Percentiles rank a stretch among this genome's conserved stretches.
These are phyloP conservation scores for Cadophora gregata DNA, from an alignment of 2,329 filamentous ascomycete species.

Conservation along the genomic window DNA sequence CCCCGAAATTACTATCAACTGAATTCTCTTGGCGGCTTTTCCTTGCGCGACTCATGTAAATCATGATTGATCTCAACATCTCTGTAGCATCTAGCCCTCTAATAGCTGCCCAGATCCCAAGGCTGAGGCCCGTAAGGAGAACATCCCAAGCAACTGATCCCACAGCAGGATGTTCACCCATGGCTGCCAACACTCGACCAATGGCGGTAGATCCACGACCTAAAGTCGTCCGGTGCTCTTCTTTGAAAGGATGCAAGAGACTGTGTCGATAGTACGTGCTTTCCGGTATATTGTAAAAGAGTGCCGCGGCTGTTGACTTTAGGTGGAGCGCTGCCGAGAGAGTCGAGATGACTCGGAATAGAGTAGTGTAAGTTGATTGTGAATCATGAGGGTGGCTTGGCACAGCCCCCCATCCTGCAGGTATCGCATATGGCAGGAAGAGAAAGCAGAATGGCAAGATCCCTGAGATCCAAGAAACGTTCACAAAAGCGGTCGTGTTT, in stretches of 20 bases:
- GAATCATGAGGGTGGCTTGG: slow-evolving; percentile 48
- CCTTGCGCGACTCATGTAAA: slow-evolving; percentile 38
- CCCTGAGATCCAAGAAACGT: slow-evolving; percentile 44
- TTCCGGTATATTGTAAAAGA: slow-evolving; percentile 55
- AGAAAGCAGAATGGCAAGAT: slow-evolving; percentile 54
- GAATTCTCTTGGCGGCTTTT: slow-evolving; percentile 17
- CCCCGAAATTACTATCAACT: slow-evolving; percentile 5
- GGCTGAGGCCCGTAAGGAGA: slow-evolving; percentile 57
- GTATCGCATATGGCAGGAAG: slow-evolving; percentile 53
- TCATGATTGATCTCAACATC: slow-evolving; percentile 51
- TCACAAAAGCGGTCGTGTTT: slow-evolving; percentile 50
- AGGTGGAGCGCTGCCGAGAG: slow-evolving; percentile 53
- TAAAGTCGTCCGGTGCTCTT: slow-evolving; percentile 51
- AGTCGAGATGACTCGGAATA: slow-evolving; percentile 56
- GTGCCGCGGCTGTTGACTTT: slow-evolving; percentile 50
- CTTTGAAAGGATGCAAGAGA: slow-evolving; percentile 53
- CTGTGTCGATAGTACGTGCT: slow-evolving; percentile 57
- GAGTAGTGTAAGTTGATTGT: slow-evolving; percentile 50
- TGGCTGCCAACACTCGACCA: slow-evolving; percentile 54
- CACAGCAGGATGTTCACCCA: slow-evolving; percentile 63
- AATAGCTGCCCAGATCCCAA: slow-evolving; percentile 64
- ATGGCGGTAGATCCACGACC: slow-evolving; percentile 54
- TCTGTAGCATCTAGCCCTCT: slow-evolving; percentile 56
- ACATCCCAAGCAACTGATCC: slow-evolving; percentile 64
- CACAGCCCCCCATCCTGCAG: slow-evolving; percentile 55